Conservation (phyloP, 2,329 filamentous ascomycete species). For the Claviceps sp. region DNA sequence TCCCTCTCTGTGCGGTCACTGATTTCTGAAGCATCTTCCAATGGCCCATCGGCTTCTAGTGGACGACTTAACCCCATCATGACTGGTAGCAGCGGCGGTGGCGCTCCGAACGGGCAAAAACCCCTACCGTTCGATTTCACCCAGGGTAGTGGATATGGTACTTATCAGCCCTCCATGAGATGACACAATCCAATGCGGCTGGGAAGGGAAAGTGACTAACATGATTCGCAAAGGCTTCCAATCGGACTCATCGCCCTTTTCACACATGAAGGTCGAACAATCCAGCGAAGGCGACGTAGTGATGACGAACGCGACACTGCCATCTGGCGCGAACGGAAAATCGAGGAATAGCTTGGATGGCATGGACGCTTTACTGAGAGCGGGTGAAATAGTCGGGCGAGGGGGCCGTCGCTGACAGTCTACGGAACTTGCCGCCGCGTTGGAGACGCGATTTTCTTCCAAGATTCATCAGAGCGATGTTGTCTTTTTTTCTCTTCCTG, state of each 20-base stretch:
- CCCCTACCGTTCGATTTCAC: slow-evolving; percentile 12
- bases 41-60: slow-evolving; percentile 6
- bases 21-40: slow-evolving; percentile 26
- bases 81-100: background rate
- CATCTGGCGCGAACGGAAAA: slow-evolving; percentile 8
- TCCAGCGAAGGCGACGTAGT: slow-evolving; percentile 17
- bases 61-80: slow-evolving; percentile 8
- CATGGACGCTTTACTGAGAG: slow-evolving; percentile 43
- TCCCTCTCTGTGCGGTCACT: slow-evolving; percentile 42
- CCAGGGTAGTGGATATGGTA: slow-evolving; percentile 23
- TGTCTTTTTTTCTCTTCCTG: no score
- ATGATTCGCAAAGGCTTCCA: slow-evolving; percentile 18
- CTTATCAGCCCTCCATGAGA: slow-evolving; percentile 3
- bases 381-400: slow-evolving; percentile 45
- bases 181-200: slow-evolving; percentile 1
- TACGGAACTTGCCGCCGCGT: background rate
- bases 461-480: background rate
- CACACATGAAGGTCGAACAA: slow-evolving; percentile 18
- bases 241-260: slow-evolving; percentile 19
- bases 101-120: slow-evolving; percentile 13
- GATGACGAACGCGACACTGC: slow-evolving; percentile 15
- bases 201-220: slow-evolving; percentile 15
- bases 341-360: slow-evolving; percentile 32
- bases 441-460: background rate
- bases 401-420: slow-evolving; percentile 15